Percentiles rank a stretch among this genome's conserved stretches.
Conservation (phyloP, 2,329 filamentous ascomycete species). For the Colletotrichum sp. region DNA sequence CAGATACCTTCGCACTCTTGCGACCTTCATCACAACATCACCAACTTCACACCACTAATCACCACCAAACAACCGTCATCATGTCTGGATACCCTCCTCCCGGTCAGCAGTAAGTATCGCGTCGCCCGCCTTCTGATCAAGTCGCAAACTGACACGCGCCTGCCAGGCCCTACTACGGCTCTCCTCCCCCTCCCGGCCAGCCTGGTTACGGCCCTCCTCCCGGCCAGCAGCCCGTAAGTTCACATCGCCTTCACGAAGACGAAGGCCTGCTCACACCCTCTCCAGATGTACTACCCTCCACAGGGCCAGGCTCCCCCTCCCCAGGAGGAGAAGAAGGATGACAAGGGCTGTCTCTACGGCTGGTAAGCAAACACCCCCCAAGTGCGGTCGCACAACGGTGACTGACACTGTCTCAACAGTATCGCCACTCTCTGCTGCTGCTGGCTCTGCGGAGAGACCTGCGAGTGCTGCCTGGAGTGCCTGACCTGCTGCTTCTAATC, state of each 20-base stretch:
- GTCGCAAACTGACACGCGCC: background rate
- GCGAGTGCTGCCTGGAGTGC: conserved; percentile 48
- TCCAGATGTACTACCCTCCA: conserved; percentile 30
- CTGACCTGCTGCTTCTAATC: conserved; percentile 42
- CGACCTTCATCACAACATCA: background rate
- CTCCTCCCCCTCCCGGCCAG: conserved; percentile 16
- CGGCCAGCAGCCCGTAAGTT: conserved; percentile 22
- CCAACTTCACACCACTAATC: background rate
- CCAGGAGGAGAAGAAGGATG: conserved; percentile 43
- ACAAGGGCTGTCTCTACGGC: conserved; percentile 44
- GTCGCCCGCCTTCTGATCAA: background rate
- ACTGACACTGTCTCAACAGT: conserved; percentile 25
- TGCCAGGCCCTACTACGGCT: conserved; percentile 22
- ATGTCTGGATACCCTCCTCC: conserved; percentile 41
- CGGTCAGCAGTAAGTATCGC: conserved; percentile 8
- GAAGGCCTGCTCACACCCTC: background rate
- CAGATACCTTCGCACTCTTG: background rate
- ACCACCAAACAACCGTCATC: conserved; percentile 9
- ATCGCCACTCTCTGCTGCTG: conserved; percentile 48
- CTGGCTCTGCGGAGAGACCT: conserved; percentile 48
- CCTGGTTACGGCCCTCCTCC: conserved; percentile 26
- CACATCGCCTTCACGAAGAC: background rate
- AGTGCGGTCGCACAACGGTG: background rate
- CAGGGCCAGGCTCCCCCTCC: conserved; percentile 35
- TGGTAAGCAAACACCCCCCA: conserved; percentile 31